A percentile compares a stretch with the other conserved stretches of the same genome.
phyloP scores from a whole-genome alignment of 75 land plant species.

The Ceratopteris richardii region DNA sequence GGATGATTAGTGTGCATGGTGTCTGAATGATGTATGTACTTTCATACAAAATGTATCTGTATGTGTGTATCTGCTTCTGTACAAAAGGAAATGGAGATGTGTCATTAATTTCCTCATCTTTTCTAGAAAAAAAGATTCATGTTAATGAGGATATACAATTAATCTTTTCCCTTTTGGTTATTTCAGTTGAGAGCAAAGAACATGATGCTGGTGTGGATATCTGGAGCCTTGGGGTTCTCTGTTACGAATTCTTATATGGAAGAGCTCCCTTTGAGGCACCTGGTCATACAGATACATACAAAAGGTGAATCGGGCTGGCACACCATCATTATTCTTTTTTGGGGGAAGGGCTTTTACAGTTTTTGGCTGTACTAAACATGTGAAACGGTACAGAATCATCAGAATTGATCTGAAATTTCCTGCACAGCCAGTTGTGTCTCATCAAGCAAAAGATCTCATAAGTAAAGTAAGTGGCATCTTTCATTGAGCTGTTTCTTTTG shows the following conservation, averaged over 20 bases:
- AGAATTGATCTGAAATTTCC: conserved; percentile 69
- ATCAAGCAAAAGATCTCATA: conserved; percentile 75
- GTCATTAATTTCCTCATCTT: no score
- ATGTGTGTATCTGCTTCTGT: no score
- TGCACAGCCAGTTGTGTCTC: conserved; percentile 40
- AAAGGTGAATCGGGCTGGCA: conserved; percentile 26
- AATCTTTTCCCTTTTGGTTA: neutral
- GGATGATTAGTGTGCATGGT: no score
- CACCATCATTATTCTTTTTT: conserved; percentile 1
- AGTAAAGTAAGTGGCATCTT: conserved; percentile 26
- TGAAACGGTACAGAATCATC: conserved; percentile 42
- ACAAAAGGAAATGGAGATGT: no score
- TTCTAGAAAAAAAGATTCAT: no score
- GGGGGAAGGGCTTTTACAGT: no score
- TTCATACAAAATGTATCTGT: no score
- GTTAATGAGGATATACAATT: neutral
- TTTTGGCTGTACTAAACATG: no score
- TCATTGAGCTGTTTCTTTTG: neutral
- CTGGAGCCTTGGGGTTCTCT: conserved; percentile 43
- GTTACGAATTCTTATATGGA: conserved; percentile 41
- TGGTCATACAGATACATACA: conserved; percentile 49
- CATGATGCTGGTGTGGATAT: conserved; percentile 43
- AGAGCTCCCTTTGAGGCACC: conserved; percentile 41
- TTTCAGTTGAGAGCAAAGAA: conserved; percentile 36
- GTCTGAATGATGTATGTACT: no score